Conservation (phyloP, 768 basidiomycete species). For the Leccinum longicurvipes region DNA sequence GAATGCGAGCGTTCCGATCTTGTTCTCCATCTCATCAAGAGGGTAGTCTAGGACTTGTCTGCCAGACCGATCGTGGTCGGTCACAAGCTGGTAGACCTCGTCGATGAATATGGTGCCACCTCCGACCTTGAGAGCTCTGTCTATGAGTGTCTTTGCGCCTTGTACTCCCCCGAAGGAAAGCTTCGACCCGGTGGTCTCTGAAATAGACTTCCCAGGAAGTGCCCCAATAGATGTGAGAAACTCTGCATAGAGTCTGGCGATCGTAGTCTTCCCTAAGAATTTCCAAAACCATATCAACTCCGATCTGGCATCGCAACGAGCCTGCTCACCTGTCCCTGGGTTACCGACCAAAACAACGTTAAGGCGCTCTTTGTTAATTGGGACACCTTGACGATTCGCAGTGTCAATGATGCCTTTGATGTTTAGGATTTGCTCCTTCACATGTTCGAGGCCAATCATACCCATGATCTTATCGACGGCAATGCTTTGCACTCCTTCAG, state of each 20-base stretch:
- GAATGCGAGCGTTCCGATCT: neutral
- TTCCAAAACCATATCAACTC: neutral
- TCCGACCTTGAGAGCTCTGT: neutral
- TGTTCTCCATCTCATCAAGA: neutral
- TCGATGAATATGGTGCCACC: neutral
- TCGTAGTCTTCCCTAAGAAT: neutral
- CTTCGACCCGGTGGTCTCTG: neutral
- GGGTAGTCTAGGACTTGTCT: neutral
- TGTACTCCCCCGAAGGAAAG: neutral
- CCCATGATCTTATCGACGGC: neutral
- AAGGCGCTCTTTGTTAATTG: neutral
- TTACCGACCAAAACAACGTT: neutral
- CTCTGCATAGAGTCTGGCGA: neutral
- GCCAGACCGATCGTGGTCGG: neutral
- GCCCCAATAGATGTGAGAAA: neutral
- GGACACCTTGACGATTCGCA: neutral
- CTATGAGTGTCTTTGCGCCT: neutral
- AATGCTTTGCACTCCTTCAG: neutral
- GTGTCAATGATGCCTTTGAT: neutral
- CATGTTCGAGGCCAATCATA: neutral
- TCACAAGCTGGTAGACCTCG: neutral
- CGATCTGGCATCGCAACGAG: neutral
- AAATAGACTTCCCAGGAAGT: neutral
- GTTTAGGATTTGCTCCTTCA: neutral
- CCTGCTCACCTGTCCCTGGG: neutral